phyloP scores from a whole-genome alignment of 305 asterid genomes.

The Solanum hybrid region DNA sequence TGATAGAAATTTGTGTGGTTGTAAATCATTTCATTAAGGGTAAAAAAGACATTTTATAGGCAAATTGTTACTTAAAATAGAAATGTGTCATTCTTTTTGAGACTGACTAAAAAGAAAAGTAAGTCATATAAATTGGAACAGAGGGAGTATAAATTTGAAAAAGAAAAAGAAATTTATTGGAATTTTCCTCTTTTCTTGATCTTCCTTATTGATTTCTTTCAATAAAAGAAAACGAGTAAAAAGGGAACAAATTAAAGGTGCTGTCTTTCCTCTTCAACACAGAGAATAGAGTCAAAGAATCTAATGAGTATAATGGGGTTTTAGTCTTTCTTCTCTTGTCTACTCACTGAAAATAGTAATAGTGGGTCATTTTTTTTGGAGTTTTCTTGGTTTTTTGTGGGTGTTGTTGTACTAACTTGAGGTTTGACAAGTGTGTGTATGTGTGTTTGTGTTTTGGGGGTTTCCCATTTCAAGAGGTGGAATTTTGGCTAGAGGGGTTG shows the following conservation, averaged over 20 bases:
- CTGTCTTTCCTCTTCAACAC: background rate
- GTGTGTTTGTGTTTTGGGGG: background rate
- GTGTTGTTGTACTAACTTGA: background rate
- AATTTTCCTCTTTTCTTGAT: constrained; percentile 1
- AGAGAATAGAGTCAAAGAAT: background rate
- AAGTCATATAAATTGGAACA: no score
- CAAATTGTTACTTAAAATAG: no score
- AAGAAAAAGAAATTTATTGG: background rate
- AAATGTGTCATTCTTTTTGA: no score
- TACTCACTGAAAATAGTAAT: background rate
- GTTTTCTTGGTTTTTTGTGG: background rate
- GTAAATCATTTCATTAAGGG: no score
- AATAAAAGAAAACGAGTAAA: background rate
- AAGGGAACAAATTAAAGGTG: background rate
- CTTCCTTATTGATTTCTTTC: background rate
- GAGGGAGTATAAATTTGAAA: background rate
- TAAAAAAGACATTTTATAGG: no score
- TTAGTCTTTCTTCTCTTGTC: background rate
- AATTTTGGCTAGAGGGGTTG: background rate
- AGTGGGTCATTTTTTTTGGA: background rate
- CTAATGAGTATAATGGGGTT: background rate
- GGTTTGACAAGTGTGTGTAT: constrained; percentile 3
- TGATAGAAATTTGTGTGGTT: no score
- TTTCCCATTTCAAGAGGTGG: background rate
- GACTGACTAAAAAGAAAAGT: no score